Conservation (phyloP, 2,329 filamentous ascomycete species). For the Fusarium pseudograminearum region DNA sequence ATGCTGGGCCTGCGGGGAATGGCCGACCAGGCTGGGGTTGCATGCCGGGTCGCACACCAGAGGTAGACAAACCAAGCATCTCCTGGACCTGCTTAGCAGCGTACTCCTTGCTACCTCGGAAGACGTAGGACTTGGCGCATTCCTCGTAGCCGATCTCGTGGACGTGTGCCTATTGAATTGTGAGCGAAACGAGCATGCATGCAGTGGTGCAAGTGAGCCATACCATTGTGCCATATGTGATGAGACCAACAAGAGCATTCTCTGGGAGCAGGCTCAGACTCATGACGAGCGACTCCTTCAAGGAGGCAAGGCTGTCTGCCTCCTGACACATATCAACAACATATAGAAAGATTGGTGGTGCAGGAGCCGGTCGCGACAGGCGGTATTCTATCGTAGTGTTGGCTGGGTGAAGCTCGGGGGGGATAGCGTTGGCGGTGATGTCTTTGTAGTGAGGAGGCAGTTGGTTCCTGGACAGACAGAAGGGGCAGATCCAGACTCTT, state of each 20-base stretch:
- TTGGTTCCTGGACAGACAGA: conserved; percentile 85
- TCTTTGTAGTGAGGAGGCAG: conserved; percentile 91
- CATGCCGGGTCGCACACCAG: conserved; percentile 79
- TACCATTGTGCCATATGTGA: conserved; percentile 95
- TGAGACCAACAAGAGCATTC: conserved; percentile 83
- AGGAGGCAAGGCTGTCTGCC: conserved; percentile 82
- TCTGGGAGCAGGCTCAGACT: conserved; percentile 85
- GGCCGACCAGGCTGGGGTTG: conserved; percentile 80
- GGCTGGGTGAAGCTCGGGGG: conserved; percentile 82
- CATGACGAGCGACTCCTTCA: conserved; percentile 90
- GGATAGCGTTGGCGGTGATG: conserved; percentile 84
- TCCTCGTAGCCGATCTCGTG: conserved; percentile 98
- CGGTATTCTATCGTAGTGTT: conserved; percentile 94
- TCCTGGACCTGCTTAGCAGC: conserved; percentile 99
- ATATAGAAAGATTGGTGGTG: conserved; percentile 86
- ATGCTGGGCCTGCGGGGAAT: conserved; percentile 81
- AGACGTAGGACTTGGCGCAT: conserved; percentile 98
- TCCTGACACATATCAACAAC: conserved; percentile 91
- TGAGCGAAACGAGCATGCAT: conserved; percentile 32
- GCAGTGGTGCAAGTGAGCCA: conserved; percentile 32
- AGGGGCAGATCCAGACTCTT: conserved; percentile 89
- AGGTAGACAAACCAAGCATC: conserved; percentile 88
- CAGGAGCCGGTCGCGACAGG: conserved; percentile 83
- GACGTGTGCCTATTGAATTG: conserved; percentile 77
- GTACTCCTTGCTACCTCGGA: conserved; percentile 98